Conservation (phyloP, 768 basidiomycete genomes). For the Tricholoma hemisulphureum region DNA sequence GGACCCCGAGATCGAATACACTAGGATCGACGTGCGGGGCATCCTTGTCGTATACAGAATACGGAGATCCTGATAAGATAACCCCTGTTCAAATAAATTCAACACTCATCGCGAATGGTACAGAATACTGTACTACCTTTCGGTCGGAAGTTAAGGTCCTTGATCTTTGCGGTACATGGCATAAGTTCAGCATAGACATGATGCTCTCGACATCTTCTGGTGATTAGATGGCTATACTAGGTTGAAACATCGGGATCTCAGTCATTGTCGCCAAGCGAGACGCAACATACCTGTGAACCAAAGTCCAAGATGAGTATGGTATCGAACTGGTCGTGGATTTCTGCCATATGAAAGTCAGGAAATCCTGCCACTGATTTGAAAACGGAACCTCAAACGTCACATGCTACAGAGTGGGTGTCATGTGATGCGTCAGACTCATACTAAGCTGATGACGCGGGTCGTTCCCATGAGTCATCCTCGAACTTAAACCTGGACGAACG, state of each 20-base stretch:
- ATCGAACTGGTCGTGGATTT: slow-evolving; percentile 94
- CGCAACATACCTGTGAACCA: slow-evolving; percentile 78
- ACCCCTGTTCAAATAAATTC: slow-evolving; percentile 53
- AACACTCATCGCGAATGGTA: not conserved
- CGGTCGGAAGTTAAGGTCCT: slow-evolving; percentile 88
- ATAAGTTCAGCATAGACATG: slow-evolving; percentile 97
- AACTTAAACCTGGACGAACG: too few relatives aligned
- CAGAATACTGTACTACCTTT: slow-evolving; percentile 60
- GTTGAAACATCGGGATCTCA: slow-evolving; percentile 8
- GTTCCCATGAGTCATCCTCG: too few relatives aligned
- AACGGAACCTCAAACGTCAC: not conserved
- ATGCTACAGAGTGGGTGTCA: too few relatives aligned
- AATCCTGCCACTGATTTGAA: too few relatives aligned
- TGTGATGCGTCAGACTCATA: too few relatives aligned
- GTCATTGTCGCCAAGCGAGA: slow-evolving; percentile 8
- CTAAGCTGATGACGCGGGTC: too few relatives aligned
- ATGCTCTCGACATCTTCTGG: slow-evolving; percentile 94
- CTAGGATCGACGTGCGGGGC: slow-evolving; percentile 93
- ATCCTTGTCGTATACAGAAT: slow-evolving; percentile 92
- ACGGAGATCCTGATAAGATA: slow-evolving; percentile 96
- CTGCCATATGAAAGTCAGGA: slow-evolving; percentile 52
- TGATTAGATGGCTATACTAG: slow-evolving; percentile 97
- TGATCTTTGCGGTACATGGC: slow-evolving; percentile 91
- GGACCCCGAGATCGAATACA: slow-evolving; percentile 84
- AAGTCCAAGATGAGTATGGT: slow-evolving; percentile 96